Evolutionary conservation across 139 green algal species (phyloP), one percentile per base, ranked within the genome.

Genomic region (Volvox reticuliferus): DNA sequence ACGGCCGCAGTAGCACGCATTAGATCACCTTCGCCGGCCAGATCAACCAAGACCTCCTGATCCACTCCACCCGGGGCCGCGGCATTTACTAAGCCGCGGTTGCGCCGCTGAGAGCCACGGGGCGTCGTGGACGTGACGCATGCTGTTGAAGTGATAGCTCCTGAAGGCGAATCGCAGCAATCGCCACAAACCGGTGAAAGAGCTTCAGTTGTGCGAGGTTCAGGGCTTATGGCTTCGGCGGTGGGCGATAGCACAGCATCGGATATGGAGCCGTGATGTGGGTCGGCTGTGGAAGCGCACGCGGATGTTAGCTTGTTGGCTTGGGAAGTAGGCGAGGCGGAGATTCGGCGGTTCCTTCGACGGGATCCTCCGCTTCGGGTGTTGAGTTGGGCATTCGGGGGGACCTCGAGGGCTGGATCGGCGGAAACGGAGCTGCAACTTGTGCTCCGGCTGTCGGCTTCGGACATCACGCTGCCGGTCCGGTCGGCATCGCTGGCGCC

Each of bases 11-110:
- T 80, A 2, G 83, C 83, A 22, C 83, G 67, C 35, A 81, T 36
- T 13, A 88, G 83, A 28, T 88, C 83, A 37, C 67, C 83, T 26
- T 80, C 83, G 5, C 83, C 83, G 0, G 83, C 83, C 35, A 88
- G 83, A 68, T 88, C 83, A 1, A 76, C 81, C 12, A 65, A 62
- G 79, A 79, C 71, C 71, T 84, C 78, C 12, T 61, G 78, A 33
- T 84, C 78, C 71, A 32, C 26, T 62, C 32, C 36, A 12, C 13
- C 37, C 78, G 6, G 12, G 19, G 36, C 16, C 20, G 19, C 36
- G 24, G 78, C 36, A 55, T 9, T 55, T 9, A 5, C 32, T 24
- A 14, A 37, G 19, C 36, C 78, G 12, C 32, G 78, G 16, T 84
- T 37, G 36, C 78, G 78, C 37, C 78, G 78, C 12, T 84, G 36